Conservation (phyloP, 352 stramenopile species). For the Phytophthora hibernalis region DNA sequence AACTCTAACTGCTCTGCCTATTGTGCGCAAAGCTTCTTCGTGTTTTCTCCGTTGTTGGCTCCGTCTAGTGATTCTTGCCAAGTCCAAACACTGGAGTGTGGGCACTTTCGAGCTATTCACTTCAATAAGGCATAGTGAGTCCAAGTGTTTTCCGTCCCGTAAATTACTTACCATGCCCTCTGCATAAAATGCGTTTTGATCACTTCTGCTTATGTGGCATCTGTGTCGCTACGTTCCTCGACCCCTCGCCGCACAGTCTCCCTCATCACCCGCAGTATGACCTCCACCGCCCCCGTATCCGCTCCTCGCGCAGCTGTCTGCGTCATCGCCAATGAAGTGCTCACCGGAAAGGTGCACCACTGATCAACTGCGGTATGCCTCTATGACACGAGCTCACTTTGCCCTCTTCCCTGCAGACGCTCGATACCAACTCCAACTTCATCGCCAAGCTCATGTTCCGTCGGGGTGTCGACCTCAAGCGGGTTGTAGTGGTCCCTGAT, state of each 20-base stretch:
- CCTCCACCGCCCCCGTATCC: background rate
- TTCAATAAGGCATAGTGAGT: background rate
- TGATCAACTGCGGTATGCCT: background rate
- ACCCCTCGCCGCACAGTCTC: background rate
- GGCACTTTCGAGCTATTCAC: no score
- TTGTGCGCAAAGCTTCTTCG: no score
- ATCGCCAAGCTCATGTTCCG: constrained; percentile 85
- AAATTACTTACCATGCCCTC: background rate
- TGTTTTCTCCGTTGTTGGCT: no score
- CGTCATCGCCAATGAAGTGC: constrained; percentile 78
- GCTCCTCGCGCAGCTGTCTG: constrained; percentile 70
- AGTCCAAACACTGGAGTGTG: no score
- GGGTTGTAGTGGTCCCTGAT: constrained; percentile 81
- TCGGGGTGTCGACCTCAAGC: constrained; percentile 79
- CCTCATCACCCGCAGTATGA: background rate
- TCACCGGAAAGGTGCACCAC: constrained; percentile 66
- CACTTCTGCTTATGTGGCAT: background rate
- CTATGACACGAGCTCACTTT: background rate
- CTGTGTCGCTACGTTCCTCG: background rate
- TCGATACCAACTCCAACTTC: constrained; percentile 89
- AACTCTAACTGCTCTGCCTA: no score
- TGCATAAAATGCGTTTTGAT: background rate
- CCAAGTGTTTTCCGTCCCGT: background rate
- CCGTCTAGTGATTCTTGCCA: no score
- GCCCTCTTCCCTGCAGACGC: constrained; percentile 47